Base-by-base conservation (phyloP, 805 yeast genomes). In the Kuraishia molischiana region DNA sequence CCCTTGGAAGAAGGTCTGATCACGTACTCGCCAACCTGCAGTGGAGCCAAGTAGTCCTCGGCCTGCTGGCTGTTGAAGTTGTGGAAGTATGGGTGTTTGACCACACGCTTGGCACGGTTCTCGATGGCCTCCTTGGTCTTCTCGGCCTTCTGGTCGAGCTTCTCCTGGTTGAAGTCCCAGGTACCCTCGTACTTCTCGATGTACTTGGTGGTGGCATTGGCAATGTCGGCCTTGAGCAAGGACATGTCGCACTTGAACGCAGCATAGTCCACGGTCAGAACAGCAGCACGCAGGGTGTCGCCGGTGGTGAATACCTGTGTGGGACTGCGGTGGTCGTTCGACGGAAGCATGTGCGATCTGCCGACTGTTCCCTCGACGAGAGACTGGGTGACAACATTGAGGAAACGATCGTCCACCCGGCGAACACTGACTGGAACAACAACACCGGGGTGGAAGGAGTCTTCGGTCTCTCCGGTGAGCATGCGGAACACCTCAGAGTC, bases 1-100 rank as follows among this genome's bases (percentile, higher is more conserved):
- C 98, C 98, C 44, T 79, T 77, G 8, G 95, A 85, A 0, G 97
- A 86, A 15, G 97, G 99, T 48, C 99, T 74, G 39, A 92, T 83
- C 17, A 92, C 95, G 61, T 86, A 74, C 48, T 85, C 95, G 38
- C 99, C 99, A 45, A 89, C 80, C 32, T 79, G 74, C 54, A 82
- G 74, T 19, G 95, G 85, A 17, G 96, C 95, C 50, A 92, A 70
- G 48, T 72, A 87, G 48, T 84, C 95, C 58, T 90, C 97, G 1
- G 99, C 97, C 64, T 92, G 96, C 39, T 67, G 69, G 42, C 83
- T 72, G 49, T 77, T 83, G 64, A 89, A 81, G 44, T 85, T 81
- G 49, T 77, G 82, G 72, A 85, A 92, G 55, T 82, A 74, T 29
- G 96, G 95, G 64, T 92, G 98, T 54, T 87, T 90, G 49, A 92